These are phyloP conservation scores for Schizosaccharomyces cryophilus DNA, from an alignment of 805 yeast genomes.

Conservation along the genomic window DNA sequence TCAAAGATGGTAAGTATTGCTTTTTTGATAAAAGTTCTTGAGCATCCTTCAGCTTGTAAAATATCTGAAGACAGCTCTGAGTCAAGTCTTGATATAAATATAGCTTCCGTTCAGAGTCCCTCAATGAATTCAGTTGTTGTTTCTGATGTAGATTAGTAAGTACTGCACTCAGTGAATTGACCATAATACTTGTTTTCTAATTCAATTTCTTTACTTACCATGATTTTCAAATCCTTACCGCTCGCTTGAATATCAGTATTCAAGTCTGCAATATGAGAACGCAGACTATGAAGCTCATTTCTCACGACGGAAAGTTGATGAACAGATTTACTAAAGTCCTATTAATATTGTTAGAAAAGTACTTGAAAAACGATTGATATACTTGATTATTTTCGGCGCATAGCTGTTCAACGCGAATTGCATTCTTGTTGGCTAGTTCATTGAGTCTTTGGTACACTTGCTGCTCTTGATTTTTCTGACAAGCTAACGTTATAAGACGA, in stretches of 20 bases:
- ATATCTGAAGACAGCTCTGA: not conserved
- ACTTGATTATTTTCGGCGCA: not conserved
- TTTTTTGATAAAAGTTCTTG: not conserved
- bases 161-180: not conserved
- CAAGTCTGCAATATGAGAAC: not conserved
- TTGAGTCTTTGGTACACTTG: not conserved
- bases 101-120: not conserved
- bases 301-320: not conserved
- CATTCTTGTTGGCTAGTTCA: not conserved
- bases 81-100: not conserved
- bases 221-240: not conserved
- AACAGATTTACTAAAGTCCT: not conserved
- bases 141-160: not conserved
- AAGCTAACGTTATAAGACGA: not conserved
- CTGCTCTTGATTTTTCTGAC: not conserved
- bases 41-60: not conserved
- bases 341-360: not conserved
- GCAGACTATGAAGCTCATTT: not conserved
- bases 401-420: not conserved
- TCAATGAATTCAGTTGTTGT: not conserved
- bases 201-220: not conserved
- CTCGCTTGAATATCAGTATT: not conserved
- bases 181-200: too few relatives aligned
- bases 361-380: not conserved
- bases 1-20: not conserved